phyloP scores from a whole-genome alignment of 257 asterid genomes.

The Ilex aquifolium region DNA sequence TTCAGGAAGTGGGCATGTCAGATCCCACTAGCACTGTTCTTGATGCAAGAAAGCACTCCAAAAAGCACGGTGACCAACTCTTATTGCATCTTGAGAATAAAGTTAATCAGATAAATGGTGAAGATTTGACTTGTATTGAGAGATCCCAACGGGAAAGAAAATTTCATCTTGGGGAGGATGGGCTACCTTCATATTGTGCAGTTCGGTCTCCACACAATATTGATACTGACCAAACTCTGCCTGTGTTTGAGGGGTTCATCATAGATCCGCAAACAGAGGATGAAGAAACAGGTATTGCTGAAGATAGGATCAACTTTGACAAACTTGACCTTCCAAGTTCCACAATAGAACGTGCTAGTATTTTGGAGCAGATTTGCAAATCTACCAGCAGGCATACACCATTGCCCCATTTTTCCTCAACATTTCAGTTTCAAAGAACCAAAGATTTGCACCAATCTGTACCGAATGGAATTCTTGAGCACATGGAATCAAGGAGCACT shows the following conservation, averaged over 20 bases:
- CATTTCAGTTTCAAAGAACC: conserved; percentile 35
- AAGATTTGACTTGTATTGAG: conserved; percentile 20
- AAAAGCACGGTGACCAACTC: conserved; percentile 27
- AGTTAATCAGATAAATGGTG: conserved; percentile 18
- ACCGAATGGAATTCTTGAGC: conserved; percentile 58
- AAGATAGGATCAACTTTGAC: conserved; percentile 41
- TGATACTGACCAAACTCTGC: conserved; percentile 45
- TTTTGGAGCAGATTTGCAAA: conserved; percentile 75
- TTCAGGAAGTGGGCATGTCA: conserved; percentile 22
- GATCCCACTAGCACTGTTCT: conserved; percentile 10
- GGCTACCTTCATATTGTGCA: conserved; percentile 19
- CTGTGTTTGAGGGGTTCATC: conserved; percentile 64
- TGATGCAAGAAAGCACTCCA: conserved; percentile 23
- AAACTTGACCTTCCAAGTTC: conserved; percentile 43
- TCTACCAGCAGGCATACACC: conserved; percentile 57
- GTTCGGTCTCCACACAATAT: conserved; percentile 30
- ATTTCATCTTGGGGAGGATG: conserved; percentile 24
- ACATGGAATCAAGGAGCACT: conserved; percentile 32
- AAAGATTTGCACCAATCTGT: conserved; percentile 41
- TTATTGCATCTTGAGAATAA: conserved; percentile 23
- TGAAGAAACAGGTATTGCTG: conserved; percentile 37
- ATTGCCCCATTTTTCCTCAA: conserved; percentile 43
- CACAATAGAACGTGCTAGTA: conserved; percentile 71
- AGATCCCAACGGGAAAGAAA: conserved; percentile 19
- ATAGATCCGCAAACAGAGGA: conserved; percentile 36